Base-by-base conservation (phyloP, 1,284 basidiomycete genomes). In the Irpex sp. region DNA sequence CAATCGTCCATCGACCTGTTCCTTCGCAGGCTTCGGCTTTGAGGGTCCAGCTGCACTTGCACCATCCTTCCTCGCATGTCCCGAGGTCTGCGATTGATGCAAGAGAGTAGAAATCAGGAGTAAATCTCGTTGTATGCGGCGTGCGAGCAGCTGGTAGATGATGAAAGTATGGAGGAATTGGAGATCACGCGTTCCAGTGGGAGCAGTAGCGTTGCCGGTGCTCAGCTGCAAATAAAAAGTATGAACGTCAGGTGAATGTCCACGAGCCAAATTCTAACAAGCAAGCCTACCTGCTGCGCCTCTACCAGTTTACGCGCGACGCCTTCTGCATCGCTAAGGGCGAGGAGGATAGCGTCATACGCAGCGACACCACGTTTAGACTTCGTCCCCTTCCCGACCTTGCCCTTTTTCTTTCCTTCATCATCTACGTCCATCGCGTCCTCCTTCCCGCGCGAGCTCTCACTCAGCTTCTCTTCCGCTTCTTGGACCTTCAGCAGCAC, bases 261-360 rank as follows among this genome's bases (percentile, higher is more conserved):
- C 19, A 59, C 26, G 33, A 17, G 55, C 35, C 49, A 33, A 31
- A 6, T 6, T 39, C 36, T 54, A 19, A 55, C 39, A 13, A 53
- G n/a, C 17, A 13, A 15, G 69, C 79, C 57, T 58, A 90, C 88
- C 83, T 92, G 87, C 65, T 95, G 92, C 37, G 88, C 85, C 68
- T 95, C 93, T 17, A 86, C 78, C 8, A 96, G 79, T 72, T 89
- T 92, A 61, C 89, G 82, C 0, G 93, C 87, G 3, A 93, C 85
- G 1, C 88, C 89, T 72, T 96, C 94, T 1, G 94, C 94, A 63
- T 97, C 95, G 63, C 92, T 94, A 62, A 97, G 76, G 0, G 93
- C 89, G 35, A 86, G 81, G 9, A 97, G 81, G 60, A 94, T 86
- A 21, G 86, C 87, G 75, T 97, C 95, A 71, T 93, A 97, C 0